These are phyloP conservation scores for Yamadazyma dendronema DNA, from an alignment of 1,139 yeast species.

Conservation along the genomic window DNA sequence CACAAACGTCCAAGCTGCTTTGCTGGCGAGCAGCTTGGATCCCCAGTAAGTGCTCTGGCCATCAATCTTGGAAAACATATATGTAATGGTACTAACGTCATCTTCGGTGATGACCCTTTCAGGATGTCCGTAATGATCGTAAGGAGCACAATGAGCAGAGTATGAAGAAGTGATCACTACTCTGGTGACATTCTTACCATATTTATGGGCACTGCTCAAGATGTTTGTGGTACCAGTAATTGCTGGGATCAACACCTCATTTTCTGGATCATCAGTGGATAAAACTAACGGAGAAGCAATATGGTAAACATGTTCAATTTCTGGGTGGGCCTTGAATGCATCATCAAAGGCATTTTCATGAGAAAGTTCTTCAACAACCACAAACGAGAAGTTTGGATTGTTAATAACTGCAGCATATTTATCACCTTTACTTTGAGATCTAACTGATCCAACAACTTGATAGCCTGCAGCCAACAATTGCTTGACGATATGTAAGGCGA, in stretches of 20 bases:
- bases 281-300: conserved; percentile 15
- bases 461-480: conserved; percentile 21
- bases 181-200: conserved; percentile 25
- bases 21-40: conserved; percentile 35
- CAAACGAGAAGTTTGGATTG: conserved; percentile 20
- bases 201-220: conserved; percentile 22
- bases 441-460: conserved; percentile 27
- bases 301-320: conserved; percentile 16
- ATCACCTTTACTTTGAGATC: conserved; percentile 26
- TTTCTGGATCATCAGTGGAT: conserved; percentile 15
- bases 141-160: conserved; percentile 24
- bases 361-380: conserved; percentile 19
- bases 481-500: conserved; percentile 30
- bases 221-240: conserved; percentile 34
- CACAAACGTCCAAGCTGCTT: conserved; percentile 31
- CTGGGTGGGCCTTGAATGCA: conserved; percentile 13
- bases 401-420: conserved; percentile 15
- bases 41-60: conserved; percentile 29
- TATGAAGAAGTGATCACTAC: conserved; percentile 40
- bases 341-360: conserved; percentile 14
- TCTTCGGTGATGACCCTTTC: conserved; percentile 28
- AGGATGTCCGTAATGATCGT: conserved; percentile 23
- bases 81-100: conserved; percentile 25
- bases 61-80: conserved; percentile 17
- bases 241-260: conserved; percentile 24